phyloP scores from a whole-genome alignment of 768 basidiomycete species.

The Royoungia palumana region DNA sequence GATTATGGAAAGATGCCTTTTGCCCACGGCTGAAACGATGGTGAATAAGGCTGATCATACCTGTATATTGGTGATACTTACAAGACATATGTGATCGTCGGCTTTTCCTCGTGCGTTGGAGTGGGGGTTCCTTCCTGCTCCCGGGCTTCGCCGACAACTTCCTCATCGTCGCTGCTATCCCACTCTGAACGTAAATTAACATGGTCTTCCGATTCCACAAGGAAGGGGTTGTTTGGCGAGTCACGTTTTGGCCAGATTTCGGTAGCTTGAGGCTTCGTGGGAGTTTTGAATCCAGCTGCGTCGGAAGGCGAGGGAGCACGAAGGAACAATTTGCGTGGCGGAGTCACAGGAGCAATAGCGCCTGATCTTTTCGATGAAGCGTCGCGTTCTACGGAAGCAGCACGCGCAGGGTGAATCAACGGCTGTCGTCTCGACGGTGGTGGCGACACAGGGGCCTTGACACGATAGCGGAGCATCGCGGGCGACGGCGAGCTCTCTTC shows the following conservation, averaged over 20 bases:
- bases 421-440: conserved; percentile 60
- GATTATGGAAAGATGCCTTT: conserved; percentile 60
- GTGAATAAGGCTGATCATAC: not conserved
- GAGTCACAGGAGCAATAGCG: conserved; percentile 23
- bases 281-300: conserved; percentile 37
- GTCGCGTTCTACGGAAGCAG: conserved; percentile 23
- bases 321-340: conserved; percentile 21
- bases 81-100: conserved; percentile 72
- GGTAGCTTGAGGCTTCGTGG: conserved; percentile 38
- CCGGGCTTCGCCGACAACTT: conserved; percentile 30
- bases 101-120: conserved; percentile 47
- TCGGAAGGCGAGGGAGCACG: conserved; percentile 20
- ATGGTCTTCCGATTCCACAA: conserved; percentile 36
- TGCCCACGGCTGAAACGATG: conserved; percentile 57
- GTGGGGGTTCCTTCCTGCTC: conserved; percentile 38
- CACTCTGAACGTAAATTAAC: conserved; percentile 21
- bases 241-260: conserved; percentile 45
- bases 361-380: not conserved
- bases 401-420: conserved; percentile 25
- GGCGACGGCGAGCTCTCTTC: conserved; percentile 33
- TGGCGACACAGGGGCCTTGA: conserved; percentile 55
- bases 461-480: conserved; percentile 32
- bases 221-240: conserved; percentile 72
- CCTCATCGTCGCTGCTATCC: conserved; percentile 36
- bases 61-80: conserved; percentile 35